Evolutionary conservation across 768 basidiomycete genomes (phyloP), one percentile per base, ranked within the genome.

Genomic region (Dendrothele bispora): DNA sequence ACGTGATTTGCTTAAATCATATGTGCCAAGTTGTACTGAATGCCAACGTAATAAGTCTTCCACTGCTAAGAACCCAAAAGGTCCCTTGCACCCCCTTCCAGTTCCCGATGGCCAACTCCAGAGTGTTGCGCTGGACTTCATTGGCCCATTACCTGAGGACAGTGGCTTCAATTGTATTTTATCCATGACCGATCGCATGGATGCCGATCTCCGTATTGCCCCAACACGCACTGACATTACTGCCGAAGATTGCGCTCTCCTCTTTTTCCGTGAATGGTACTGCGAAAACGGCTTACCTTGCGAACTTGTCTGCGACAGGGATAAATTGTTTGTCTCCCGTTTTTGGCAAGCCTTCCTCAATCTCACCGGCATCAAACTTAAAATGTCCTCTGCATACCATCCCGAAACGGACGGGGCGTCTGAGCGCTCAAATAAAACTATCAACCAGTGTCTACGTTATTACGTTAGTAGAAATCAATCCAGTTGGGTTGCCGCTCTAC

Each of bases 141-240:
- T n/a, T n/a, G 64, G 67, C 0, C 69, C 65, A 0, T 39, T 71
- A 1, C 66, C 65, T 0, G 44, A 50, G 7, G 62, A 67, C 15
- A 14, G 51, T 0, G 62, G 62, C 1, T 62, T 39, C 25, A 55
- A 69, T 36, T 57, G 49, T 22, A 35, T 69, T 1, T 12, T 61
- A 0, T 58, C 59, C 0, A 61, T 70, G 25, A 68, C 62, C 0
- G 62, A 58, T 36, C 45, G 44, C 17, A 48, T 57, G 3, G 49
- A 46, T n/a, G 36, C 61, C 0, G 52, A 55, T 22, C 21, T 59
- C 34, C 55, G 36, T 6, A 45, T 51, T 29, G 47, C 39, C 18
- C 52, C 41, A 37, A 55, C 35, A 21, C 43, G 20, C 26, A 50
- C 47, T 3, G 39, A 53, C 35, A 39, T 53, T 12, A 39, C 43